Percentiles rank a stretch among this genome's conserved stretches.
These are phyloP conservation scores for Quercus parvula DNA, from an alignment of 306 rosid genomes.

Conservation along the genomic window DNA sequence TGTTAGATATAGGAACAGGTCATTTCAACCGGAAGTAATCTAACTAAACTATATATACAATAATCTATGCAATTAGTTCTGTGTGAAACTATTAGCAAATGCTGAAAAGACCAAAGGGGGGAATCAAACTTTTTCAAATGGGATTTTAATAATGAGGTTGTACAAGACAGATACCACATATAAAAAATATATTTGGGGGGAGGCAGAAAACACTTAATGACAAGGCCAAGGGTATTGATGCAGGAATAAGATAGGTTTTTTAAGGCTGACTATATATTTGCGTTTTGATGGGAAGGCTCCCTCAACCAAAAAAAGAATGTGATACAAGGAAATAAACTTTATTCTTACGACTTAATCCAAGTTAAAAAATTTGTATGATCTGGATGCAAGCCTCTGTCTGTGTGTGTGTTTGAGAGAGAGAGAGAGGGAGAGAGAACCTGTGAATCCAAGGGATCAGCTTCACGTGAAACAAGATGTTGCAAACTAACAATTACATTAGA, in stretches of 20 bases:
- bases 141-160: not conserved
- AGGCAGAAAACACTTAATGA: not conserved
- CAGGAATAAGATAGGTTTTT: not conserved
- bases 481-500: constrained; percentile 74
- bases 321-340: not conserved
- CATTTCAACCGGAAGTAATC: not conserved
- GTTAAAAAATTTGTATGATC: not conserved
- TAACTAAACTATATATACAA: not conserved
- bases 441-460: constrained; percentile 80
- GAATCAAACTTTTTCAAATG: not conserved
- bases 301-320: not conserved
- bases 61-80: not conserved
- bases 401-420: not conserved
- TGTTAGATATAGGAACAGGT: not conserved
- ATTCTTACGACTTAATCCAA: too few relatives aligned
- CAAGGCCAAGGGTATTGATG: not conserved
- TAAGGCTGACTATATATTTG: not conserved
- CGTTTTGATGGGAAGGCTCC: not conserved
- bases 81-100: not conserved
- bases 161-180: not conserved
- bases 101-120: not conserved
- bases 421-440: constrained; percentile 40
- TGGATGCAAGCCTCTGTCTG: not conserved
- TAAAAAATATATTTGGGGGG: not conserved
- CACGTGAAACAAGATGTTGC: constrained; percentile 88